A percentile compares a stretch with the other conserved stretches of the same genome.
Conservation (phyloP, 169 alveolate genomes). For the Perkinsus chesapeaki region DNA sequence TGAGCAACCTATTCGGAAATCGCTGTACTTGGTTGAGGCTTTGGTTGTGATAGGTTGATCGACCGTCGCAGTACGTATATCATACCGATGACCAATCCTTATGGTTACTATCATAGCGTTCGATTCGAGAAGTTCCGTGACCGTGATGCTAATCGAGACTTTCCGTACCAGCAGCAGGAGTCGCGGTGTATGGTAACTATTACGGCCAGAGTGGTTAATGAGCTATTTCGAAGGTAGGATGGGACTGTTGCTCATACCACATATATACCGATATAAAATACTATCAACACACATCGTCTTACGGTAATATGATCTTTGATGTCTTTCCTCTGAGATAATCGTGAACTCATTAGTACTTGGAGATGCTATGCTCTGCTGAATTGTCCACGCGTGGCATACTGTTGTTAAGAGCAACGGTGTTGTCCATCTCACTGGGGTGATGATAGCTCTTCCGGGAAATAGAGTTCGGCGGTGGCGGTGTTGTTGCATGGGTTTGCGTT, state of each 20-base stretch:
- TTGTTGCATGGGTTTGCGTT: not conserved
- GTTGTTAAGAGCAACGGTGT: too few species aligned
- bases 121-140: slow-evolving; percentile 16
- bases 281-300: too few species aligned
- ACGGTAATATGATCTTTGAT: too few species aligned
- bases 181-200: slow-evolving; percentile 28
- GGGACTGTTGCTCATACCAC: not conserved
- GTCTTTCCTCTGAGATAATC: too few species aligned
- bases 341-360: too few species aligned
- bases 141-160: slow-evolving; percentile 31
- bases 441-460: too few species aligned
- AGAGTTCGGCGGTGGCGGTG: too few species aligned
- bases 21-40: too few species aligned
- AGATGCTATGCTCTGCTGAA: too few species aligned
- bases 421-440: too few species aligned
- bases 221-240: not conserved
- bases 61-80: slow-evolving; percentile 1
- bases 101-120: slow-evolving; percentile 14
- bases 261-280: not conserved
- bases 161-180: slow-evolving; percentile 19
- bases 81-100: slow-evolving; percentile 28
- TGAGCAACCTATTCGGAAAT: too few species aligned
- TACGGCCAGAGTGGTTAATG: slow-evolving; percentile 30
- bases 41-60: not conserved
- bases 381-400: too few species aligned